Conservation (phyloP, 2,329 filamentous ascomycete species). For the Colletotrichum cuscutae region DNA sequence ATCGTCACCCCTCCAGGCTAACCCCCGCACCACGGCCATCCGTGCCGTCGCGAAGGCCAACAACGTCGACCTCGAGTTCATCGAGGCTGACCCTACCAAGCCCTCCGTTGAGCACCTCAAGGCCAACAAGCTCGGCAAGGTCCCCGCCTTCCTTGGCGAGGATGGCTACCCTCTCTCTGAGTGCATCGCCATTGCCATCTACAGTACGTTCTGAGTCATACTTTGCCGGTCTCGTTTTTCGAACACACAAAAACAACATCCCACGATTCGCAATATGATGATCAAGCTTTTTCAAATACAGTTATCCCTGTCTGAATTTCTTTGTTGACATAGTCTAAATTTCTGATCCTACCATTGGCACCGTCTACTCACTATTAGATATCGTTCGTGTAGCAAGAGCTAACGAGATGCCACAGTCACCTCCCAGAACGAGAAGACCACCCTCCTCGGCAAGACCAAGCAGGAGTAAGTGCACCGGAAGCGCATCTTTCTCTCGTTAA, state of each 20-base stretch:
- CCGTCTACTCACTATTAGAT: constrained; percentile 39
- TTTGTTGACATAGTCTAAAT: constrained; percentile 91
- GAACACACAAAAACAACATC: constrained; percentile 7
- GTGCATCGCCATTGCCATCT: constrained; percentile 95
- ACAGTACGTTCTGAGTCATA: constrained; percentile 75
- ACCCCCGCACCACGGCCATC: constrained; percentile 89
- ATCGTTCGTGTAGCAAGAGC: constrained; percentile 32
- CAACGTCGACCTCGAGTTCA: constrained; percentile 88
- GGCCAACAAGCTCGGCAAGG: constrained; percentile 87
- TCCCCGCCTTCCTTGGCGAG: constrained; percentile 91
- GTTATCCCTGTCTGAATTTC: constrained; percentile 95
- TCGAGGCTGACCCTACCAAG: constrained; percentile 74
- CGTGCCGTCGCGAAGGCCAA: constrained; percentile 97
- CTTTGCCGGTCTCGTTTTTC: constrained; percentile 32
- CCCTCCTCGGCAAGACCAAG: constrained; percentile 99
- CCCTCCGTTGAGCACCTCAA: constrained; percentile 82
- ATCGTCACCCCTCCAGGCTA: constrained; percentile 67
- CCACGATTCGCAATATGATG: constrained; percentile 64
- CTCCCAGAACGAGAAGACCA: constrained; percentile 99
- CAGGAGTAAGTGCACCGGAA: constrained; percentile 77
- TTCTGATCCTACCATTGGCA: constrained; percentile 69
- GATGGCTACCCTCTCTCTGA: constrained; percentile 93
- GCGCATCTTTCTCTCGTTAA: constrained; percentile 18
- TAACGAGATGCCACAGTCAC: constrained; percentile 73
- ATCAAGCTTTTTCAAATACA: constrained; percentile 80